These are phyloP conservation scores for Amesomyces nigricolor DNA, from an alignment of 2,329 filamentous ascomycete species.

Conservation along the genomic window DNA sequence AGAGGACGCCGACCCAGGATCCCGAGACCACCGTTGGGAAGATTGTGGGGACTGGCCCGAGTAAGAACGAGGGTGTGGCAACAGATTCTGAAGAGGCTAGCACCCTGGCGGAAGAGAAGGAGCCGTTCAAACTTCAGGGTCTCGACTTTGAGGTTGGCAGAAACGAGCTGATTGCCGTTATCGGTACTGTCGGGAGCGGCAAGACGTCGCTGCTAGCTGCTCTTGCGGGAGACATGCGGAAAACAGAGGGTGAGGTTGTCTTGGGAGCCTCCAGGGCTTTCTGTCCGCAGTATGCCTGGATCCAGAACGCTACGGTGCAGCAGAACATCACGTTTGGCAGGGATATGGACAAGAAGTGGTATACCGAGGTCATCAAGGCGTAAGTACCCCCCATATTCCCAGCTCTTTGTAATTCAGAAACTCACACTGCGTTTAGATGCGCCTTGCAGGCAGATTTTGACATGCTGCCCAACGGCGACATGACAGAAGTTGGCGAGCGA, in stretches of 20 bases:
- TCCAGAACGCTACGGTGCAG: slow-evolving; percentile 81
- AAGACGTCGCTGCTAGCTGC: slow-evolving; percentile 88
- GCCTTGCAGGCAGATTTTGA: slow-evolving; percentile 80
- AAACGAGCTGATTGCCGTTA: slow-evolving; percentile 77
- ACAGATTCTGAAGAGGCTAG: slow-evolving; percentile 48
- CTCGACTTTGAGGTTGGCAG: slow-evolving; percentile 63
- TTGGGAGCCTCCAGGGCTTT: slow-evolving; percentile 80
- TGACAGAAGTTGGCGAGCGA: slow-evolving; percentile 89
- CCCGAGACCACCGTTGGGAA: slow-evolving; percentile 39
- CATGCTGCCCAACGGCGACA: slow-evolving; percentile 84
- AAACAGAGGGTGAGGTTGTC: slow-evolving; percentile 65
- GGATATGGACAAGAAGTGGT: slow-evolving; percentile 69
- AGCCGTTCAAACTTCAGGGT: slow-evolving; percentile 67
- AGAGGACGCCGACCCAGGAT: slow-evolving; percentile 56
- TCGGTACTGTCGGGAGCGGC: slow-evolving; percentile 81
- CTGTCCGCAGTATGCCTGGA: slow-evolving; percentile 96
- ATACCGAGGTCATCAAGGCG: slow-evolving; percentile 75
- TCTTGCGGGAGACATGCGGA: slow-evolving; percentile 89
- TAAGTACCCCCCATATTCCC: slow-evolving; percentile 34
- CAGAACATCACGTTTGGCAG: slow-evolving; percentile 92
- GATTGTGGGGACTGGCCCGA: slow-evolving; percentile 32
- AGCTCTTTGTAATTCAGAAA: not conserved
- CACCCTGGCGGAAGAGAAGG: slow-evolving; percentile 51
- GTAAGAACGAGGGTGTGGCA: slow-evolving; percentile 30
- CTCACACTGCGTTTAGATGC: slow-evolving; percentile 46